phyloP scores from a whole-genome alignment of 2,329 filamentous ascomycete species.

The Trichoderma gracile region DNA sequence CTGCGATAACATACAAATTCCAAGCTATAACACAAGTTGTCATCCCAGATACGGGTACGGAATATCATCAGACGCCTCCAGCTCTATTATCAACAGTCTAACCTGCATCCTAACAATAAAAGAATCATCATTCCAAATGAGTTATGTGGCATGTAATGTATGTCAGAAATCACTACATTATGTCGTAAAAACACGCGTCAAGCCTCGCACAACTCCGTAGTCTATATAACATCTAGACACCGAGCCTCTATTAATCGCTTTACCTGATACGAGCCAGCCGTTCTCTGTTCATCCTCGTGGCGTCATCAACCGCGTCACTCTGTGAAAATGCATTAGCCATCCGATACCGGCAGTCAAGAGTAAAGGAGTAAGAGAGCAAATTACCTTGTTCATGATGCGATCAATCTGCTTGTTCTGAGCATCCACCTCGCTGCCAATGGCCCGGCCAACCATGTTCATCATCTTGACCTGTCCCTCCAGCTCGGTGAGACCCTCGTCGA shows the following conservation, averaged over 20 bases:
- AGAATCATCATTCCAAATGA: background rate
- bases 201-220: background rate
- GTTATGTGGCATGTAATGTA: slow-evolving; percentile 2
- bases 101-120: too few relatives aligned
- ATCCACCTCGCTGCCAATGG: slow-evolving; percentile 74
- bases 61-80: too few relatives aligned
- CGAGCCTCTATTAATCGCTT: slow-evolving; percentile 15
- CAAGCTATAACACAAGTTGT: too few relatives aligned
- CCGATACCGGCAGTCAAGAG: background rate
- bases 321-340: slow-evolving; percentile 43
- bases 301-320: slow-evolving; percentile 82
- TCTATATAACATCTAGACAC: slow-evolving; percentile 6
- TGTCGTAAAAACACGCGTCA: background rate
- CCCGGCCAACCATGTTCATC: slow-evolving; percentile 71
- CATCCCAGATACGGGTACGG: too few relatives aligned
- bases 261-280: slow-evolving; percentile 63
- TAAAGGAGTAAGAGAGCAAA: slow-evolving; percentile 5
- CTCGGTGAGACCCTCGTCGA: slow-evolving; percentile 62
- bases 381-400: slow-evolving; percentile 74
- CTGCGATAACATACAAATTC: too few relatives aligned
- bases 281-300: slow-evolving; percentile 76
- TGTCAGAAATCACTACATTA: slow-evolving; percentile 8
- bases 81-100: too few relatives aligned
- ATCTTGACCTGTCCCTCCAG: slow-evolving; percentile 70
- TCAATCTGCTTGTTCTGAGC: slow-evolving; percentile 74